Evolutionary conservation across 495 filamentous ascomycete genomes (phyloP).

Genomic region (Hypoxylon lenormandii): DNA sequence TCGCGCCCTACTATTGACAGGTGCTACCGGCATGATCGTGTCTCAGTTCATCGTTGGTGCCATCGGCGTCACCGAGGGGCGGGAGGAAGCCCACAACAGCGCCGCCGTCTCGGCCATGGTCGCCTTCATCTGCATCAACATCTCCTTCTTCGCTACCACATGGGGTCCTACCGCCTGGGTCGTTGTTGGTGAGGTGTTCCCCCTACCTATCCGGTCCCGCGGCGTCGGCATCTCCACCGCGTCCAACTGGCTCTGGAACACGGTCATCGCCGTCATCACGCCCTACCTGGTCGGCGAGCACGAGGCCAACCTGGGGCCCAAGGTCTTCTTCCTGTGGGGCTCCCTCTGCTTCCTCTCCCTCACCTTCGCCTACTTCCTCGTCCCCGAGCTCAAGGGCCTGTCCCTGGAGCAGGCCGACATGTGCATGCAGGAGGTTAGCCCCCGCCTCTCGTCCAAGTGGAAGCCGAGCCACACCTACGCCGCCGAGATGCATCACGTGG

Average conservation of each 20-base stretch:
- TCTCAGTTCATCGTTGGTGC: slow-evolving; percentile 81
- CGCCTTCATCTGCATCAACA: slow-evolving; percentile 79
- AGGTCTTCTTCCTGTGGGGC: slow-evolving; percentile 79
- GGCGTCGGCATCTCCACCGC: slow-evolving; percentile 79
- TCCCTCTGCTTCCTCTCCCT: slow-evolving; percentile 68
- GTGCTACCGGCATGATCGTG: slow-evolving; percentile 81
- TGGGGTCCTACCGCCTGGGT: slow-evolving; percentile 83
- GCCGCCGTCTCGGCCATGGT: slow-evolving; percentile 65
- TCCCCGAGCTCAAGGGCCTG: slow-evolving; percentile 81
- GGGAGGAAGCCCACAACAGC: slow-evolving; percentile 51
- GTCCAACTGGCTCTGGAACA: slow-evolving; percentile 86
- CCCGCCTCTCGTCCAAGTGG: slow-evolving; percentile 70
- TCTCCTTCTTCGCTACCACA: slow-evolving; percentile 76
- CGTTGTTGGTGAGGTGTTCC: slow-evolving; percentile 81
- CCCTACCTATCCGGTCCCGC: slow-evolving; percentile 77
- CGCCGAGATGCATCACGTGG: slow-evolving; percentile 62
- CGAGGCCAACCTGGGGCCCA: slow-evolving; percentile 67
- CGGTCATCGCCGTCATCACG: slow-evolving; percentile 68
- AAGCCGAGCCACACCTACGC: slow-evolving; percentile 73
- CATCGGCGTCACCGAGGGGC: slow-evolving; percentile 68
- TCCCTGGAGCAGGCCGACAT: slow-evolving; percentile 82
- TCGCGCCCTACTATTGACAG: slow-evolving; percentile 82
- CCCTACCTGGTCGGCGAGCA: slow-evolving; percentile 72
- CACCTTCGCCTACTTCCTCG: slow-evolving; percentile 76
- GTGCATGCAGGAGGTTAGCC: slow-evolving; percentile 78